phyloP scores from a whole-genome alignment of 805 yeast genomes.

The Ogataea methanolica region DNA sequence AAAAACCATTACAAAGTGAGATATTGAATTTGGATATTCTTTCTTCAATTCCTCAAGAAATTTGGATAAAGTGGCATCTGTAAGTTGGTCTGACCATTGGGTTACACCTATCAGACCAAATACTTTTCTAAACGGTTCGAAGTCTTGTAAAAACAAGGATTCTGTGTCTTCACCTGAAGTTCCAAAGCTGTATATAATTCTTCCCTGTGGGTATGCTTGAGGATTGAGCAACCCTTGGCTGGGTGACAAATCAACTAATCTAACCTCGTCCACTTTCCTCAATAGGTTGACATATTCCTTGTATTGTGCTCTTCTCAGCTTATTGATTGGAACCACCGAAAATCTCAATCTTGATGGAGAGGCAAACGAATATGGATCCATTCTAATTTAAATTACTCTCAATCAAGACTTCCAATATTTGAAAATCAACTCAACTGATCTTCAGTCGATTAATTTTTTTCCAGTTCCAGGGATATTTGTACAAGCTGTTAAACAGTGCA shows the following conservation, averaged over 20 bases:
- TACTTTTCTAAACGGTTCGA: conserved; percentile 84
- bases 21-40: conserved; percentile 47
- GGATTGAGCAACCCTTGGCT: conserved; percentile 70
- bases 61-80: conserved; percentile 20
- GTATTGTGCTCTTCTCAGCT: conserved; percentile 39
- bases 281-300: conserved; percentile 39
- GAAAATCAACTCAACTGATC: background rate
- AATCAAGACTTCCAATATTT: background rate
- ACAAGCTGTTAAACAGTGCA: too few relatives aligned
- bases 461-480: too few relatives aligned
- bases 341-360: conserved; percentile 65
- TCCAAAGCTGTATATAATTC: conserved; percentile 55
- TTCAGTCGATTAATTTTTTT: too few relatives aligned
- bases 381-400: conserved; percentile 1
- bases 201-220: conserved; percentile 77
- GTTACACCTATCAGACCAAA: conserved; percentile 53
- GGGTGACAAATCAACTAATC: conserved; percentile 74
- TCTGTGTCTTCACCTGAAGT: conserved; percentile 42
- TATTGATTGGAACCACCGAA: conserved; percentile 64
- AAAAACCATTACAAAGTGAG: conserved; percentile 53
- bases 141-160: conserved; percentile 69
- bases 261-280: conserved; percentile 51
- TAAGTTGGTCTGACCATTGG: conserved; percentile 24
- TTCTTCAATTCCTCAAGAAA: conserved; percentile 38
- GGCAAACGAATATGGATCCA: conserved; percentile 45